phyloP scores from a whole-genome alignment of 2,329 filamentous ascomycete genomes.

The Cadophora malorum region DNA sequence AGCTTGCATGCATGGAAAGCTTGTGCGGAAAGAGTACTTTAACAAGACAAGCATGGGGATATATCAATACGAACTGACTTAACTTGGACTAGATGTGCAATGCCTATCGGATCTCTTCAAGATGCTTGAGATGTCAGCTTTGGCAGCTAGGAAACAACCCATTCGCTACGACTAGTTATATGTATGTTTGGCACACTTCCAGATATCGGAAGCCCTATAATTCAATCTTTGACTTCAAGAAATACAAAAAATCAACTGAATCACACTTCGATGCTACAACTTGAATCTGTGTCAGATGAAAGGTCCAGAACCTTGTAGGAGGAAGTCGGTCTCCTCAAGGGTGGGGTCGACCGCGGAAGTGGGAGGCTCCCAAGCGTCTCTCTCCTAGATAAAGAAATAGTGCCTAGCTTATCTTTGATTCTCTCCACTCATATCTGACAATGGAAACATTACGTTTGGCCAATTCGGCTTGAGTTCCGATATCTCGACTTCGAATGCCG shows the following conservation, averaged over 20 bases:
- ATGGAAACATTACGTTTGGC: slow-evolving; percentile 7
- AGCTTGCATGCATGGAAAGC: slow-evolving; percentile 13
- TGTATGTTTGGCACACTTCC: not conserved
- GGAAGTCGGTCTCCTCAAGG: not conserved
- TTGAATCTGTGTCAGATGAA: not conserved
- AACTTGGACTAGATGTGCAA: not conserved
- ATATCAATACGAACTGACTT: not conserved
- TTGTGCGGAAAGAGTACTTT: not conserved
- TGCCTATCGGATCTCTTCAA: too few species aligned
- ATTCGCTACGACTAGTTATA: not conserved
- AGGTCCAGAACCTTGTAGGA: not conserved
- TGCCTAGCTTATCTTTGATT: not conserved
- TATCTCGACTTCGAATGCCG: slow-evolving; percentile 8
- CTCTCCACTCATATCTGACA: slow-evolving; percentile 18
- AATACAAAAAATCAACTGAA: not conserved
- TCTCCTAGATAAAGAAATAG: slow-evolving; percentile 4
- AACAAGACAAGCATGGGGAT: not conserved
- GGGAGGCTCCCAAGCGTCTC: not conserved
- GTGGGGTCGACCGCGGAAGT: slow-evolving; percentile 2
- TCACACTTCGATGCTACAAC: not conserved
- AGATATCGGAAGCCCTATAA: not conserved
- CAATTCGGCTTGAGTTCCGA: not conserved
- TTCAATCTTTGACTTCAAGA: too few species aligned
- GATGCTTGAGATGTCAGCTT: not conserved
- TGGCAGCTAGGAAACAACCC: not conserved